Conservation (phyloP, 2,329 filamentous ascomycete species). For the Colletotrichum truncatum region DNA sequence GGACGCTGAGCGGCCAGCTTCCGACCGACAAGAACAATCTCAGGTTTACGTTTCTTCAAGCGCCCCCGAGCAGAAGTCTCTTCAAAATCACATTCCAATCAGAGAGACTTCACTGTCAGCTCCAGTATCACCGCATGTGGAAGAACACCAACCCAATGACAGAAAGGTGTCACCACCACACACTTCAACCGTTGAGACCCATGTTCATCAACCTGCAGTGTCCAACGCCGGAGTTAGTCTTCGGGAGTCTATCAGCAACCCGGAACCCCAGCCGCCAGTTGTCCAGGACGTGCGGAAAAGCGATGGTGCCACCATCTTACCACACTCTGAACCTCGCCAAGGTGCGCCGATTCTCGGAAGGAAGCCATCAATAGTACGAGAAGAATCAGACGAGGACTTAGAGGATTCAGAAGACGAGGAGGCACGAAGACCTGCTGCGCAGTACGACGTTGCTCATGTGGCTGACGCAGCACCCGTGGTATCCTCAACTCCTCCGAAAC, state of each 20-base stretch:
- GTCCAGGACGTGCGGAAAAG: slow-evolving; percentile 12
- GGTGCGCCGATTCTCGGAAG: slow-evolving; percentile 37
- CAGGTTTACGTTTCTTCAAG: neutral
- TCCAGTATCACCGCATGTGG: neutral
- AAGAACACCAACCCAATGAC: neutral
- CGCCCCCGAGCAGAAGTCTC: neutral
- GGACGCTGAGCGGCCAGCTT: slow-evolving; percentile 34
- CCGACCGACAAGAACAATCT: slow-evolving; percentile 19
- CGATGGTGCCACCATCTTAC: slow-evolving; percentile 11
- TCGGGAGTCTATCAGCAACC: neutral
- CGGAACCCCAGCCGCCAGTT: neutral
- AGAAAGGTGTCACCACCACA: neutral
- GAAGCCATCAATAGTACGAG: slow-evolving; percentile 55
- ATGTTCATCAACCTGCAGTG: neutral
- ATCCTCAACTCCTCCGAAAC: slow-evolving; percentile 22
- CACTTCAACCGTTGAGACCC: neutral
- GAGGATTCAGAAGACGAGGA: slow-evolving; percentile 31
- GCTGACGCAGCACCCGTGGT: slow-evolving; percentile 47
- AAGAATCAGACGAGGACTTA: slow-evolving; percentile 54
- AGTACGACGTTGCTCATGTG: slow-evolving; percentile 32
- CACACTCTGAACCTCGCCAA: slow-evolving; percentile 1
- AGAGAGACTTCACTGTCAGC: neutral
- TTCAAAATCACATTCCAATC: neutral
- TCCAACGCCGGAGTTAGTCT: neutral
- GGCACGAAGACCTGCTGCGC: neutral